Conservation (phyloP, 352 stramenopile genomes). For the Saprolegnia parasitica region DNA sequence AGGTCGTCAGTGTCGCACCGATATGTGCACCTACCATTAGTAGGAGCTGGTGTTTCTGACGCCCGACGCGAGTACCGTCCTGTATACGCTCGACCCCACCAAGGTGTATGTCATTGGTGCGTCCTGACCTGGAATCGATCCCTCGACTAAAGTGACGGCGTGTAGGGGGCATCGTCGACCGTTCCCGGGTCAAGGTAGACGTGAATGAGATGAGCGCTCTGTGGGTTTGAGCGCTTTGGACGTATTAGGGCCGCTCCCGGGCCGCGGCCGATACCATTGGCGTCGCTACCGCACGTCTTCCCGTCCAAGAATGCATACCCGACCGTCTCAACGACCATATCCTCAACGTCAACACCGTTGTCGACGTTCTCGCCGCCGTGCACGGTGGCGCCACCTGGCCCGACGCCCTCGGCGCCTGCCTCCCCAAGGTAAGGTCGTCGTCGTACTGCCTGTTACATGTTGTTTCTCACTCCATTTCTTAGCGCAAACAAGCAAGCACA, state of each 20-base stretch:
- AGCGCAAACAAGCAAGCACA: conserved; percentile 19
- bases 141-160: background rate
- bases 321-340: conserved; percentile 64
- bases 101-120: conserved; percentile 75
- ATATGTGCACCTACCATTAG: background rate
- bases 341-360: conserved; percentile 74
- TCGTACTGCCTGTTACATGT: background rate
- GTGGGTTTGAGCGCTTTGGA: background rate
- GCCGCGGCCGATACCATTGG: conserved; percentile 44
- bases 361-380: conserved; percentile 34
- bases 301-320: conserved; percentile 66
- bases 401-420: background rate
- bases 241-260: conserved; percentile 47
- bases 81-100: conserved; percentile 46
- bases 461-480: background rate
- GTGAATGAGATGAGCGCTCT: too few relatives aligned
- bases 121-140: background rate
- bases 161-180: conserved; percentile 60
- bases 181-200: conserved; percentile 38
- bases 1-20: conserved; percentile 20
- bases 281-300: conserved; percentile 53
- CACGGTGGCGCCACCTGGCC: conserved; percentile 9
- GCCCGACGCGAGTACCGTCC: conserved; percentile 61
- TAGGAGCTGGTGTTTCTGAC: conserved; percentile 71
- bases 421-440: conserved; percentile 20